phyloP scores from a whole-genome alignment of 352 stramenopile genomes.

The Peronospora destructor region DNA sequence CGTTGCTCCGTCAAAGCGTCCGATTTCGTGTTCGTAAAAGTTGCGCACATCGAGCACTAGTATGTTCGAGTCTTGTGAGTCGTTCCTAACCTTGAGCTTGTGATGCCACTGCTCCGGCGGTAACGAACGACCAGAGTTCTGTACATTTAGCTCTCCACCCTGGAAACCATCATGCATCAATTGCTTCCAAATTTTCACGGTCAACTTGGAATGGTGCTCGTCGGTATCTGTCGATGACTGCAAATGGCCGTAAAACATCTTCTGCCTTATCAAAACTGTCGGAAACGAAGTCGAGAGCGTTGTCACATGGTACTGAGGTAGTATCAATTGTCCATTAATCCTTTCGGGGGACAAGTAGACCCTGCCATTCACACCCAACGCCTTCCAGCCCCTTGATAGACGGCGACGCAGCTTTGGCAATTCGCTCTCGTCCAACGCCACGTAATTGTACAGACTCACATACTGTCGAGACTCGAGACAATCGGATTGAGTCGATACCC shows the following conservation, averaged over 20 bases:
- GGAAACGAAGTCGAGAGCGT: too few species aligned
- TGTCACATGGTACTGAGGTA: too few species aligned
- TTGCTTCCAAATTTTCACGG: too few species aligned
- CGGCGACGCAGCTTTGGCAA: slow-evolving; percentile 12
- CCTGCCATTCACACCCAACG: too few species aligned
- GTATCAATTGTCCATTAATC: too few species aligned
- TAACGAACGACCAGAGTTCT: background rate
- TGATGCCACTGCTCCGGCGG: slow-evolving; percentile 31
- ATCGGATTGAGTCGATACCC: slow-evolving; percentile 6
- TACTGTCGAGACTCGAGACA: slow-evolving; percentile 24
- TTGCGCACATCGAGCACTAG: slow-evolving; percentile 46
- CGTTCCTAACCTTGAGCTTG: slow-evolving; percentile 31
- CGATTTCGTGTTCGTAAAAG: slow-evolving; percentile 54
- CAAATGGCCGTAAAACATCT: too few species aligned
- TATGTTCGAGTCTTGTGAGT: slow-evolving; percentile 15
- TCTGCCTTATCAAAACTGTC: too few species aligned
- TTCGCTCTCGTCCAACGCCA: slow-evolving; percentile 21
- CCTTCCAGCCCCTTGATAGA: too few species aligned
- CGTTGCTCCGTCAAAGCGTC: slow-evolving; percentile 43
- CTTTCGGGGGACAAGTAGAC: too few species aligned
- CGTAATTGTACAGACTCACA: slow-evolving; percentile 47
- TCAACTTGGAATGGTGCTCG: too few species aligned
- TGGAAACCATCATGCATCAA: slow-evolving; percentile 13
- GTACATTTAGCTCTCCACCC: background rate
- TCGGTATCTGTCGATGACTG: too few species aligned